phyloP scores from a whole-genome alignment of 2,329 filamentous ascomycete species.

The Phoma sp. region DNA sequence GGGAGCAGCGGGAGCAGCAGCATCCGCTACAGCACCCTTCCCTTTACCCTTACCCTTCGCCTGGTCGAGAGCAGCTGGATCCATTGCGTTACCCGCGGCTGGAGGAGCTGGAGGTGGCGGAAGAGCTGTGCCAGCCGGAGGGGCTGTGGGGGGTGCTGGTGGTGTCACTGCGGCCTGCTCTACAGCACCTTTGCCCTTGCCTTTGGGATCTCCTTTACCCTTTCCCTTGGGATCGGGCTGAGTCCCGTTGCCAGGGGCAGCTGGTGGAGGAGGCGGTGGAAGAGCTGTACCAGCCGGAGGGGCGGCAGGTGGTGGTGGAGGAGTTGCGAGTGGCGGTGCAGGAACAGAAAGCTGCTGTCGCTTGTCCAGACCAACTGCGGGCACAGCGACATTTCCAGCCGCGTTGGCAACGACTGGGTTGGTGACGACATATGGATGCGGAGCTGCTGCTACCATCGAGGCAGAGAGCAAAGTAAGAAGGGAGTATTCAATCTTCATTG shows the following conservation, averaged over 20 bases:
- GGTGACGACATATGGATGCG: constrained; percentile 38
- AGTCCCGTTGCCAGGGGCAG: constrained; percentile 1
- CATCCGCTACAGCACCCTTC: neutral
- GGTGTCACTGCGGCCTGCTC: neutral
- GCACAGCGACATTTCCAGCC: constrained; percentile 31
- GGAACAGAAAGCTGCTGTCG: constrained; percentile 12
- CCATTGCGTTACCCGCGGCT: neutral
- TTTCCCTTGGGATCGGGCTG: neutral
- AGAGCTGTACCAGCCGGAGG: constrained; percentile 6
- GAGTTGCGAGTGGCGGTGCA: constrained; percentile 1
- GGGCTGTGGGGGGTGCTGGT: neutral
- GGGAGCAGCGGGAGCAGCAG: neutral
- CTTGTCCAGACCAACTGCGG: constrained; percentile 22
- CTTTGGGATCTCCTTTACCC: neutral
- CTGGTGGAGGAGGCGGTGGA: neutral
- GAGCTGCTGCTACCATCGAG: constrained; percentile 41
- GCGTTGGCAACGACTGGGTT: constrained; percentile 32
- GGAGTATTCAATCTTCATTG: constrained; percentile 43
- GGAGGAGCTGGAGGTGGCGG: neutral
- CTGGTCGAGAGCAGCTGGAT: neutral
- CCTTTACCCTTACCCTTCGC: neutral
- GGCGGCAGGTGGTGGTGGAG: constrained; percentile 13
- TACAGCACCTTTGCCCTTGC: constrained; percentile 1
- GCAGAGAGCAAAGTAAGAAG: constrained; percentile 45
- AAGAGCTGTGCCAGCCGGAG: neutral